Evolutionary conservation across 2,329 filamentous ascomycete genomes (phyloP), one percentile per base, ranked within the genome.

Genomic region (Calonectria pseudoturangicola): DNA sequence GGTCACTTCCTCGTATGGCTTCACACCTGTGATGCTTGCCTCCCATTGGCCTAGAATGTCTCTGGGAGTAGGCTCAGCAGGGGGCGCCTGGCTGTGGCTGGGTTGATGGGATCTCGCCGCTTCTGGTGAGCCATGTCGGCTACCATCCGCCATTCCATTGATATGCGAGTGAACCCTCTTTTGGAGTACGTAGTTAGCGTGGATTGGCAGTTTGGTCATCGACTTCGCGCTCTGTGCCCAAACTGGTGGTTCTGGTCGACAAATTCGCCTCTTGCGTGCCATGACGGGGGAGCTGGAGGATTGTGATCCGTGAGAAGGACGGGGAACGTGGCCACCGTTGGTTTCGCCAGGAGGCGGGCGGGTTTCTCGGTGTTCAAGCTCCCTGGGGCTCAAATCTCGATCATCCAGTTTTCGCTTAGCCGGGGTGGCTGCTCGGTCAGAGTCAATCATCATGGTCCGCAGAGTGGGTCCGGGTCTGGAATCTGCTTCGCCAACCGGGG

Each of bases 1-100:
- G n/a, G 92, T 92, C 13, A 97, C 85, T 73, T 96, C 92, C 77
- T 97, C 94, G 68, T 92, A 89, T 0, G 94, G 94, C 72, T 92
- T 91, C 12, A 90, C 87, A 60, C 93, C 92, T 2, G 92, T 93
- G 58, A 98, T 92, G 41, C 92, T 91, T 28, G 88, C 85, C 78
- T 94, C 92, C 92, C 92, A 93, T 0, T 88, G 86, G 0, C 89
- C 89, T 4, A 92, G 82, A 28, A 86, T 77, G 25, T 83, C 82
- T 47, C 82, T 79, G 1, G 83, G 78, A 1, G 77, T 79, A 50
- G 83, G 65, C 48, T 84, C 77, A 68, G 73, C 70, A 4, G 79
- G 77, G 21, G 82, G 74, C 0, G 79, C 74, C 9, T 80, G 73
- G 65, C 75, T 77, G 70, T 68, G 72, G 74, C 74, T 47, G 79